Conservation (phyloP, 2,329 filamentous ascomycete genomes). For the Chrysosporium keratinophilum region DNA sequence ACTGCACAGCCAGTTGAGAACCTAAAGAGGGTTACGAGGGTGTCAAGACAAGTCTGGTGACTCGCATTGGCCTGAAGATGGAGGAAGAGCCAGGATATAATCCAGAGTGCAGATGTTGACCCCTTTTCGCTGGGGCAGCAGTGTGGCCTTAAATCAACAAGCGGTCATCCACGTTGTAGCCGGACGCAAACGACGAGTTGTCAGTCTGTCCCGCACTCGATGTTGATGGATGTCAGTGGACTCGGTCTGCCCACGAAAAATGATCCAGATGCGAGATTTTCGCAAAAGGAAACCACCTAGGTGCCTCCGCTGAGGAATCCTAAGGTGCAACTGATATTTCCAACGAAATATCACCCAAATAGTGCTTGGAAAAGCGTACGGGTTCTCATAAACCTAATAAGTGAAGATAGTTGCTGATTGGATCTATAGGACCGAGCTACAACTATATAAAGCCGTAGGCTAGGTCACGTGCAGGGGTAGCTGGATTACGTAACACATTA, state of each 20-base stretch:
- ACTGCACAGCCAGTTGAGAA: conserved; percentile 6
- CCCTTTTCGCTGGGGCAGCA: conserved; percentile 8
- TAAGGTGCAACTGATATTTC: not conserved
- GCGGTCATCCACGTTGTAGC: conserved; percentile 13
- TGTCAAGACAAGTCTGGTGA: conserved; percentile 8
- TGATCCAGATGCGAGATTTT: not conserved
- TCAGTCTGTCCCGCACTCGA: conserved; percentile 9
- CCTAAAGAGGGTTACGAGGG: conserved; percentile 10
- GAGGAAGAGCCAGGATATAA: conserved; percentile 13
- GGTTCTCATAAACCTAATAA: no score
- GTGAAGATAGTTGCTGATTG: no score
- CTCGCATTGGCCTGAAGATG: conserved; percentile 14
- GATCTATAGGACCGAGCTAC: no score
- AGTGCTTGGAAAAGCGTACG: no score
- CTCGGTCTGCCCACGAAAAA: not conserved
- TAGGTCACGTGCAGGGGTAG: no score
- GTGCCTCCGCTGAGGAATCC: not conserved
- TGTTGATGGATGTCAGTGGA: not conserved
- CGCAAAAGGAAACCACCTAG: not conserved
- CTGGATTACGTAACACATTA: no score
- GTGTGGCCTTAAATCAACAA: not conserved
- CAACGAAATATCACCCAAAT: no score
- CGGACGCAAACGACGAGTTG: conserved; percentile 19
- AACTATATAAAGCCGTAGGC: no score
- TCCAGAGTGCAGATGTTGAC: conserved; percentile 12